Base-by-base conservation (phyloP, 768 basidiomycete species). In the Rhizopogon vesiculosus region DNA sequence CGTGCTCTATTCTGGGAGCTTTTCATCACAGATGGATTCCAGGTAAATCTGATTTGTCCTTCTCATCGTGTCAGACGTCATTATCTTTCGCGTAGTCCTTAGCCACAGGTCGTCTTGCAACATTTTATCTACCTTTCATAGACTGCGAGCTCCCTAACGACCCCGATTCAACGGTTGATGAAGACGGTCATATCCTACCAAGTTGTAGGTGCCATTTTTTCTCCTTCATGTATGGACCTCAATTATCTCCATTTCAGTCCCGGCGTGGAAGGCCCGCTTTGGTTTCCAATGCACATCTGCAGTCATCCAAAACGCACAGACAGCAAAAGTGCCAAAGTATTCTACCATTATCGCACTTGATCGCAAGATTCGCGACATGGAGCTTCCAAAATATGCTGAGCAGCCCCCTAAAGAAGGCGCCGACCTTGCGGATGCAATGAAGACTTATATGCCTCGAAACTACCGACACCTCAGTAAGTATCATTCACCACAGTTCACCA, bases 1-100 rank as follows among this genome's bases (percentile, higher is more conserved):
- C 78, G 86, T 31, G 79, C 83, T 1, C 65, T 88, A 22, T 88
- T 88, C 61, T 88, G 87, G 87, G 86, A 89, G 57, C 57, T 88
- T 29, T 87, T 86, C 61, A 84, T 87, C 59, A 85, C 86, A 0
- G 86, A 88, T 64, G 82, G 83, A 57, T 88, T 86, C 85, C 85
- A 86, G 78, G 87, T 85, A 56, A 15, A 76, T 61, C 22, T 1
- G 31, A 13, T n/a, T 55, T 44, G 15, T 19, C 51, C 29, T 39
- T 28, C 45, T 35, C 40, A 18, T 41, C 12, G 19, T 38, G 1
- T 38, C 42, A 44, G 16, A 15, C 41, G 28, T 49, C 13, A 55
- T 53, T n/a, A 6, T 56, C 38, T 18, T 43, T 16, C 46, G 39
- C 45, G 45, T 40, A 29, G 56, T 12, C 7, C 15, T 38, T 87